Conservation (phyloP, 23 red algal genomes). For the Agarophyton chilense region DNA sequence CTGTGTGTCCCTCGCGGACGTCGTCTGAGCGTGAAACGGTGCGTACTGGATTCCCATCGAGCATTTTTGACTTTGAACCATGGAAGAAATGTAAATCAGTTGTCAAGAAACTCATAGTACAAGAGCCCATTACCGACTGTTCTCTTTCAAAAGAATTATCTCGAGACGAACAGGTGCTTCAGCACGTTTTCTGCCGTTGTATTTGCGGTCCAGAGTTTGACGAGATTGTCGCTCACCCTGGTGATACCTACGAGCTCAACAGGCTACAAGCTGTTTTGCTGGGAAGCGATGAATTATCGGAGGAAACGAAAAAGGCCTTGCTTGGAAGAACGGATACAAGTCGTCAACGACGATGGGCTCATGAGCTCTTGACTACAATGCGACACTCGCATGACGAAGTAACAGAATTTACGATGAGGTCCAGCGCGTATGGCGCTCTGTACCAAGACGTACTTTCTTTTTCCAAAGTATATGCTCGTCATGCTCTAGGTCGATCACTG, state of each 20-base stretch:
- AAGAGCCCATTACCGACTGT: background rate
- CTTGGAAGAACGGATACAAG: conserved; percentile 18
- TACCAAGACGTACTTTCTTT: conserved; percentile 44
- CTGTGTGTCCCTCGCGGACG: background rate
- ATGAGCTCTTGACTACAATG: background rate
- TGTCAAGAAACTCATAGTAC: background rate
- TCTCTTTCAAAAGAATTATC: background rate
- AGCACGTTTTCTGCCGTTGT: conserved; percentile 17
- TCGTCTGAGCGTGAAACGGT: background rate
- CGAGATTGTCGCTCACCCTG: conserved; percentile 13
- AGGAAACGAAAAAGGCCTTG: conserved; percentile 10
- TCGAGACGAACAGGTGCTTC: conserved; percentile 15
- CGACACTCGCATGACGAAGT: conserved; percentile 3
- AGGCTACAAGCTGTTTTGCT: conserved; percentile 28
- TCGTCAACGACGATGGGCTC: conserved; percentile 13
- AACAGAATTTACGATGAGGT: conserved; percentile 26
- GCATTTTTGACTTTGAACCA: background rate
- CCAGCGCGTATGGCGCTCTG: conserved; percentile 19
- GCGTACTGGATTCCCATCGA: background rate
- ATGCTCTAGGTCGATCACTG: background rate
- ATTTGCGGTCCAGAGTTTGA: conserved; percentile 31
- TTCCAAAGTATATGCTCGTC: conserved; percentile 19
- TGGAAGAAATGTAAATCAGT: background rate
- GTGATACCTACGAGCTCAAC: conserved; percentile 2
- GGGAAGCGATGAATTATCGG: background rate